Percentiles rank a stretch among this genome's conserved stretches.
Conservation (phyloP, 192 early-diverging fungal genomes). For the Coemansia pectinata region DNA sequence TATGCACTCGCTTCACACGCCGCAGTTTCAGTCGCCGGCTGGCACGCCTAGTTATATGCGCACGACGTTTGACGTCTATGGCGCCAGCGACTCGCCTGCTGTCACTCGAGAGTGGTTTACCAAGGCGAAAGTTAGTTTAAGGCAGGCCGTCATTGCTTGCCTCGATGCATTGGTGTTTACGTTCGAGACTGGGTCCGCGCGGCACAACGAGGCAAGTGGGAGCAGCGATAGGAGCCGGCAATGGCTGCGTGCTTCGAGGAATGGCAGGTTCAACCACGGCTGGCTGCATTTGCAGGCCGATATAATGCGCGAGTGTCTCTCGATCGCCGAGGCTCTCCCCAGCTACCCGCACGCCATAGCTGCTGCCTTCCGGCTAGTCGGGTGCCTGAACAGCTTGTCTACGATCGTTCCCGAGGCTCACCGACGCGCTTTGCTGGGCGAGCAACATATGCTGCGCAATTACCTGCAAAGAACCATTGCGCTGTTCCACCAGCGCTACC, state of each 20-base stretch:
- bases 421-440: constrained; percentile 24
- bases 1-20: constrained; percentile 4
- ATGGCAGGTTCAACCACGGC: constrained; percentile 2
- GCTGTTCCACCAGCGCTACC: constrained; percentile 26
- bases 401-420: constrained; percentile 17
- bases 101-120: constrained; percentile 24
- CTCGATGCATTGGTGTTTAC: constrained; percentile 34
- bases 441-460: constrained; percentile 40
- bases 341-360: constrained; percentile 48
- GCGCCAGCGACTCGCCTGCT: neutral
- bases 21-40: neutral
- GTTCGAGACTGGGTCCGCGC: constrained; percentile 6
- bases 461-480: constrained; percentile 35
- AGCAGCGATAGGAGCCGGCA: neutral
- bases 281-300: constrained; percentile 46
- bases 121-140: constrained; percentile 11
- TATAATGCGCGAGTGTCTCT: constrained; percentile 44
- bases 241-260: neutral
- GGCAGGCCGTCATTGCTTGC: constrained; percentile 29
- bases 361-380: constrained; percentile 29
- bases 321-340: constrained; percentile 43
- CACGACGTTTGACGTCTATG: constrained; percentile 8
- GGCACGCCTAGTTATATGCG: constrained; percentile 6
- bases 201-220: neutral
- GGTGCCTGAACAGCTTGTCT: constrained; percentile 31